Base-by-base conservation (phyloP, 768 basidiomycete genomes). In the Mrakia frigida region DNA sequence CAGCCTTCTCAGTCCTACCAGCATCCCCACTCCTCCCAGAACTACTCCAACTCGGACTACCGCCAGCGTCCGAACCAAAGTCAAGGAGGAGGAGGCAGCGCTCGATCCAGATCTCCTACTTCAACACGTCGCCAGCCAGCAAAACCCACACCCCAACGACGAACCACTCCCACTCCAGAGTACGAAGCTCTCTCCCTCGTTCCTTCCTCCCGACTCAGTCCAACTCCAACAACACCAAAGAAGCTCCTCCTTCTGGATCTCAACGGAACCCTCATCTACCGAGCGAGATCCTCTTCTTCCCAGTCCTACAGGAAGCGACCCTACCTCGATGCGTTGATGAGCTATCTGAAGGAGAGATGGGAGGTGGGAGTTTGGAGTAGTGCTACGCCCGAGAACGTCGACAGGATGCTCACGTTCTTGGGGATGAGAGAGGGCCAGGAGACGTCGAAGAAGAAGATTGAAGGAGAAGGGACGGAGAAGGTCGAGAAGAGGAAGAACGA, bases 301-400 rank as follows among this genome's bases (percentile, higher is more conserved):
- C 35, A 21, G 18, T 39, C 59, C 3, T 74, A 41, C 63, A 73
- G 78, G 41, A 75, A 61, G 33, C 35, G 78, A 43, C 78, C 78
- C 3, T 79, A 74, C 28, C 67, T 79, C 41, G 52, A 59, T 25
- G 68, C 68, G 37, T 75, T 79, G 43, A 37, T 79, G 18, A 46
- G 70, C 35, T 79, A 79, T 59, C 76, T 79, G 33, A 52, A 59
- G 31, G 35, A 52, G 68, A 37, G 16, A 3, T 74, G 67, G 68
- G 73, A 78, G 39, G 89, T 90, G 6, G 93, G 93, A 90, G 87
- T 94, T 6, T 94, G 92, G 92, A 91, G 90, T 80, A 91, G 90
- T 3, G 92, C 92, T 6, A 91, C 92, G 80, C 63, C 63, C 5
- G 67, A 69, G 53, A 74, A 68, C n/a, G 77, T 78, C 25, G 59